Base-by-base conservation (phyloP, 768 basidiomycete species). In the Botryobasidium botryosum region DNA sequence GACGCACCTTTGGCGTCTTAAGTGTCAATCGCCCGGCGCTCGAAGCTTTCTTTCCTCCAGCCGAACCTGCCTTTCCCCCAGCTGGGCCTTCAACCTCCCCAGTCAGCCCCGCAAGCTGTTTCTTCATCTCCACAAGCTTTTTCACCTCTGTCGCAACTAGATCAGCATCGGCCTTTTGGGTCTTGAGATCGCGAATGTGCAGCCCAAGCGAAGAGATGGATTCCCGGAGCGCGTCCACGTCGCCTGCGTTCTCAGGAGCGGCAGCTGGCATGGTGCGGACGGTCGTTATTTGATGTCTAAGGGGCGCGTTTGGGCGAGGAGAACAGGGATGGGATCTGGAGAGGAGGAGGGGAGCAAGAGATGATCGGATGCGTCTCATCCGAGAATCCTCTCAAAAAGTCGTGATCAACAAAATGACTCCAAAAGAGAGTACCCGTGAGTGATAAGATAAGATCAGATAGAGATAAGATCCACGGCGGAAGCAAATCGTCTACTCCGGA, bases 1-100 rank as follows among this genome's bases (percentile, higher is more conserved):
- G 18, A 53, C 76, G 45, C 44, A 83, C 88, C 74, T 99, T 96
- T 33, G 90, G 82, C 1, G 90, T 92, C 66, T 99, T 99, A 53
- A 99, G 69, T 46, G 82, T 57, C 50, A 96, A 56, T 38, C 73
- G 64, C 41, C 73, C 79, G 53, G 70, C 75, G 18, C 29, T 39
- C 26, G 46, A 50, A 25, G 47, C 49, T 65, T 79, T 80, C 64
- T 75, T 75, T 40, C 58, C 67, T 13, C 61, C 67, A 6, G 63
- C 68, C 35, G 66, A 69, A 37, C 59, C 63, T 42, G 38, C 41
- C 42, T 39, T 44, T 54, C 64, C 66, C 40, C 65, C 62, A 32
- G 62, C 60, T 32, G 61, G 56, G 50, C 38, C 50, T 24, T 51
- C 55, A 43, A 51, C 53, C n/a, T n/a, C 31, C 61, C 64, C 25